phyloP scores from a whole-genome alignment of 1,139 yeast genomes.

The Lodderomyces oxycetoniae region DNA sequence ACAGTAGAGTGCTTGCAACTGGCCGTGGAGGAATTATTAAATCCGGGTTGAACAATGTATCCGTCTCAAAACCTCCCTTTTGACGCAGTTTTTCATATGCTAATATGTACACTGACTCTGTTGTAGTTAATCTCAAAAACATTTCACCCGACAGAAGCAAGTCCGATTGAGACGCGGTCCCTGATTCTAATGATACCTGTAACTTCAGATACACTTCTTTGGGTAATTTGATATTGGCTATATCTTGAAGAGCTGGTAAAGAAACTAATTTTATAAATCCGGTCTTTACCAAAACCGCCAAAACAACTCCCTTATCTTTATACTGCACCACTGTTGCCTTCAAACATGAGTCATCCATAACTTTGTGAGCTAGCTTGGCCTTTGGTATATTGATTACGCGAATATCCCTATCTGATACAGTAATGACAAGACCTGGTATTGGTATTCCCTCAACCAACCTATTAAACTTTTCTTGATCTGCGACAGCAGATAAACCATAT shows the following conservation, averaged over 20 bases:
- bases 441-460: constrained; percentile 58
- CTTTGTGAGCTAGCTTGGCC: constrained; percentile 58
- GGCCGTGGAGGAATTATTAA: constrained; percentile 76
- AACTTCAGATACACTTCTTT: constrained; percentile 28
- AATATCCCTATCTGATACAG: constrained; percentile 58
- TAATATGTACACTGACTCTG: constrained; percentile 43
- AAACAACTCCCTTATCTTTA: constrained; percentile 27
- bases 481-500: constrained; percentile 61
- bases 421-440: constrained; percentile 59
- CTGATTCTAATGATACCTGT: constrained; percentile 21
- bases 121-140: constrained; percentile 51
- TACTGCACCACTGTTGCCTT: constrained; percentile 35
- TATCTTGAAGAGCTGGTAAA: constrained; percentile 37
- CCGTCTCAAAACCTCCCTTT: constrained; percentile 30
- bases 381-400: constrained; percentile 61
- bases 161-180: constrained; percentile 23
- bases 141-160: constrained; percentile 72
- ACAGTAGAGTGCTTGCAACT: constrained; percentile 69
- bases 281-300: constrained; percentile 34
- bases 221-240: constrained; percentile 34
- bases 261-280: constrained; percentile 39
- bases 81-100: constrained; percentile 13
- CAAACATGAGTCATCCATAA: constrained; percentile 60
- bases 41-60: constrained; percentile 55
- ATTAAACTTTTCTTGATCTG: constrained; percentile 55